Evolutionary conservation across 2,329 filamentous ascomycete genomes (phyloP), one percentile per base, ranked within the genome.

Genomic region (Berkeleyomyces basicola): DNA sequence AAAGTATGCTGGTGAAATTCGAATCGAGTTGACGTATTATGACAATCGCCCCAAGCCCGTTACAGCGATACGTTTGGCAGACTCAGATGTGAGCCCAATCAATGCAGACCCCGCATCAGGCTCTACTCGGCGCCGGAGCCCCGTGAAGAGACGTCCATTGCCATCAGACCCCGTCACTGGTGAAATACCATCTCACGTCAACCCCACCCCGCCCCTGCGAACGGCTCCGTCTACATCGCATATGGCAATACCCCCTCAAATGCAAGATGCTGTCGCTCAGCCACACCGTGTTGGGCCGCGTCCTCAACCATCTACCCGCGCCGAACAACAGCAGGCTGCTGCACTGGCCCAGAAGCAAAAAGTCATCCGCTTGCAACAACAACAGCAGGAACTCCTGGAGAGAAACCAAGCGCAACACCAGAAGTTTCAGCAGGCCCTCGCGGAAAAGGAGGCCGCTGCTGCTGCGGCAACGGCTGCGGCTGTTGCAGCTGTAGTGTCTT

Each of bases 1-100:
- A 66, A 96, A 96, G 78, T 99, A 97, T 69, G 92, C 93, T 5
- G 93, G 93, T 62, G 92, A 97, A 72, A 85, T 99, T 67, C 82
- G 92, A 67, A 86, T 99, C 67, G 93, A 99, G 74, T 85, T 96
- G 74, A 99, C 93, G 49, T 99, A 87, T 75, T 99, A 97, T 77
- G 93, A 99, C 72, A 85, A 81, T 63, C 82, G 92, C 36, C 87
- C 90, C 23, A 93, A 93, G 74, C 80, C 81, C 10, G 89, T 95
- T 65, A 90, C 87, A 74, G 75, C 79, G 1, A 75, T 79, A 64
- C 82, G 74, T 68, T 70, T 73, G 49, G 68, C 72, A 58, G 66
- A 71, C 31, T 66, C 74, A 4, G 73, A 71, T 64, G 75, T 73
- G 64, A 39, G 51, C 23, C 33, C 37, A 4, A 31, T 33, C 9